Conservation (phyloP, 345 rosid species). For the Sisymbrium irio region DNA sequence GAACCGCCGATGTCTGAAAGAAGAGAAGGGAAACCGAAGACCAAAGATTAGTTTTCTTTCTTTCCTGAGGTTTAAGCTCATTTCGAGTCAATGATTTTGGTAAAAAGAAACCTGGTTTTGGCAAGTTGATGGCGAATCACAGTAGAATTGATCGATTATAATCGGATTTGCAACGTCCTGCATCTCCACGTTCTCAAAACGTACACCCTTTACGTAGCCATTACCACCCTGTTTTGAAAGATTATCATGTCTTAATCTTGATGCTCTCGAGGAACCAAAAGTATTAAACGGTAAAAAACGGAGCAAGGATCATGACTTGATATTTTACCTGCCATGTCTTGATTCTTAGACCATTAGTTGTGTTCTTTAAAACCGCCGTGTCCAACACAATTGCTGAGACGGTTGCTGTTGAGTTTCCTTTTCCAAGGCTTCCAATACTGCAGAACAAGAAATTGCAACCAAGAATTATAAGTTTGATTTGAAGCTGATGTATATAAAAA, state of each 20-base stretch:
- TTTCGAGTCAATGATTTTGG: constrained; percentile 2
- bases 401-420: constrained; percentile 66
- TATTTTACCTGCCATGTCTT: constrained; percentile 94
- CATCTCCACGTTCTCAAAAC: constrained; percentile 80
- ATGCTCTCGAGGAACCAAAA: background rate
- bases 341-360: constrained; percentile 90
- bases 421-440: constrained; percentile 96
- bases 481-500: background rate
- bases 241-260: background rate
- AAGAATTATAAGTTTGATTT: background rate
- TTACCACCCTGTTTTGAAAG: constrained; percentile 66
- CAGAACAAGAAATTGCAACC: background rate
- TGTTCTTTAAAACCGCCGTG: constrained; percentile 70
- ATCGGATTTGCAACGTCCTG: constrained; percentile 81
- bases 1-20: constrained; percentile 77
- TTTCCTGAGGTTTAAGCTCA: background rate
- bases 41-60: background rate
- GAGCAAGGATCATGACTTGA: constrained; percentile 2
- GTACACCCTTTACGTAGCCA: constrained; percentile 83
- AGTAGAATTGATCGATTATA: constrained; percentile 93
- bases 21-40: background rate
- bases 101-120: constrained; percentile 64
- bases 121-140: constrained; percentile 82
- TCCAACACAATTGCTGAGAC: constrained; percentile 87
- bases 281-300: background rate